Evolutionary conservation across 2,329 filamentous ascomycete genomes (phyloP).

Genomic region (Cladophialophora bantiana): DNA sequence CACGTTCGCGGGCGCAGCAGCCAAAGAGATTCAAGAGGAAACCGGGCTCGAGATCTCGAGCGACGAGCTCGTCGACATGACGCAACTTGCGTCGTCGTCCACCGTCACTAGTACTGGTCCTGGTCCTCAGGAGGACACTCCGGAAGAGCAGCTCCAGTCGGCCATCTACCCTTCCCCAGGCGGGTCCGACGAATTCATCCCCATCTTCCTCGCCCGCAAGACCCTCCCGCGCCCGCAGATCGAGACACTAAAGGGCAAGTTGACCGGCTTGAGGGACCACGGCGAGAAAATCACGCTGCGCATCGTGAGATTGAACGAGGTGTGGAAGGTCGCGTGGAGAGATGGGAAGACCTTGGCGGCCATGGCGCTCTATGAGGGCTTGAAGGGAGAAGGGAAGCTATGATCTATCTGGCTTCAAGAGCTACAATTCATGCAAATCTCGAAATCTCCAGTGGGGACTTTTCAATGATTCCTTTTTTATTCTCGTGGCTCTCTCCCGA

Average conservation of each 20-base stretch:
- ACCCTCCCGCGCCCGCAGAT: conserved; percentile 57
- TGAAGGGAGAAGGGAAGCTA: conserved; percentile 27
- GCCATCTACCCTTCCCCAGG: conserved; percentile 63
- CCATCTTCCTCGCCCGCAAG: conserved; percentile 64
- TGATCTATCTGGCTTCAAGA: conserved; percentile 7
- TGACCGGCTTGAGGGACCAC: conserved; percentile 61
- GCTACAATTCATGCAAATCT: too few species aligned
- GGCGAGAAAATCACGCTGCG: conserved; percentile 67
- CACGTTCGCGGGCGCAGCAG: conserved; percentile 62
- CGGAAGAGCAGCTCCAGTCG: conserved; percentile 50
- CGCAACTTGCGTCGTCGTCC: conserved; percentile 51
- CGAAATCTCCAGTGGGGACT: not conserved
- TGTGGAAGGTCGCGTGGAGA: conserved; percentile 62
- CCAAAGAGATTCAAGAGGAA: conserved; percentile 65
- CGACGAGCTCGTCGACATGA: conserved; percentile 62
- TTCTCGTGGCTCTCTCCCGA: not conserved
- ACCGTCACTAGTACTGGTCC: conserved; percentile 39
- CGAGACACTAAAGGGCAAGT: conserved; percentile 58
- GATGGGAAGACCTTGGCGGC: conserved; percentile 65
- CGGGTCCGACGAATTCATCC: conserved; percentile 66
- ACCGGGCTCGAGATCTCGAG: conserved; percentile 60
- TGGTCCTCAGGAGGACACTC: conserved; percentile 23
- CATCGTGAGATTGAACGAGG: conserved; percentile 57
- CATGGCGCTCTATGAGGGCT: conserved; percentile 58
- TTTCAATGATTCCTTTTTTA: not conserved